Conservation (phyloP, 306 rosid genomes). For the Trifolium pratense region DNA sequence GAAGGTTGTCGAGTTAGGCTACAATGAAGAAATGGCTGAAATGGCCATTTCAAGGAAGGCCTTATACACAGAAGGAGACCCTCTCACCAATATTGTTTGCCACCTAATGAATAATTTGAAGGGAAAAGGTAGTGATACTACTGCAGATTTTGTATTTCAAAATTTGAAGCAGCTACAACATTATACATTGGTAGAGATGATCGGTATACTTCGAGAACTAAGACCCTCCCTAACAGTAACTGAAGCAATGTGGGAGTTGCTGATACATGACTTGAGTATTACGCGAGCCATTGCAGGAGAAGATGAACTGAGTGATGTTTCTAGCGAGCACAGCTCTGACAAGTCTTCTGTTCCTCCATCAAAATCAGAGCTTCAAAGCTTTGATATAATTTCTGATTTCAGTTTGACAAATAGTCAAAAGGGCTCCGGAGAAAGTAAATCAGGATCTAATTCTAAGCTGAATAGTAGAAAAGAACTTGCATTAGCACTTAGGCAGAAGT, state of each 20-base stretch:
- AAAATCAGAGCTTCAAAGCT: slow-evolving; percentile 35
- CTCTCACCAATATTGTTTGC: slow-evolving; percentile 48
- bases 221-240: slow-evolving; percentile 61
- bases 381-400: slow-evolving; percentile 31
- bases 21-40: slow-evolving; percentile 46
- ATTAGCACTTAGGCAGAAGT: slow-evolving; percentile 54
- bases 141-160: slow-evolving; percentile 42
- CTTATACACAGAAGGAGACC: slow-evolving; percentile 54
- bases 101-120: slow-evolving; percentile 47
- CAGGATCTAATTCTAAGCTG: slow-evolving; percentile 47
- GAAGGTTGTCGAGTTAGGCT: slow-evolving; percentile 56
- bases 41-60: slow-evolving; percentile 56
- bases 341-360: slow-evolving; percentile 34
- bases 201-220: slow-evolving; percentile 60
- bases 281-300: slow-evolving; percentile 55
- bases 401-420: slow-evolving; percentile 20
- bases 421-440: slow-evolving; percentile 51
- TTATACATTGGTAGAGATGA: slow-evolving; percentile 67
- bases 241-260: slow-evolving; percentile 78
- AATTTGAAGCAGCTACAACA: slow-evolving; percentile 53
- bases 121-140: slow-evolving; percentile 33
- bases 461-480: slow-evolving; percentile 53
- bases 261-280: slow-evolving; percentile 66
- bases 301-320: slow-evolving; percentile 42
- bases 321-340: slow-evolving; percentile 35